Evolutionary conservation across 1,284 basidiomycete genomes (phyloP).

Genomic region (Phellinidium pouzarii): DNA sequence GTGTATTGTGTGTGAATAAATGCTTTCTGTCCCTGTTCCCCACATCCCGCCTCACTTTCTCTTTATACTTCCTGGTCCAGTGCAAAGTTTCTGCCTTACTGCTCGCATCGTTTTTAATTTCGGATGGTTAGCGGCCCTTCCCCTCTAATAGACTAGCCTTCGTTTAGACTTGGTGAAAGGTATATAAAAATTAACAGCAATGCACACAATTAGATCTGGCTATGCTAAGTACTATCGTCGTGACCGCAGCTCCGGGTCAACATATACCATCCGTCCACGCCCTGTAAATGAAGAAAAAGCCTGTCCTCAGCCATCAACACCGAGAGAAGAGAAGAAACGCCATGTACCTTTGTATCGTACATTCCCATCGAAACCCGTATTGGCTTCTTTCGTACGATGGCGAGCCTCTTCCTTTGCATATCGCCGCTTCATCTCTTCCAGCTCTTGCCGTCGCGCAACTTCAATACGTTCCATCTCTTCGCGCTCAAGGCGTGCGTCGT

Average conservation of each 20-base stretch:
- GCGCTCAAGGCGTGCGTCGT: conserved; percentile 62
- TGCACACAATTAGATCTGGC: too few species aligned
- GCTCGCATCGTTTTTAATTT: not conserved
- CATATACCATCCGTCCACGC: conserved; percentile 60
- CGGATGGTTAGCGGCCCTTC: not conserved
- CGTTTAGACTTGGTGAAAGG: not conserved
- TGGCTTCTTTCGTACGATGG: conserved; percentile 27
- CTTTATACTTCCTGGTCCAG: not conserved
- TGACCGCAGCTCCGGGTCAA: conserved; percentile 47
- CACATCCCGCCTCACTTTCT: not conserved
- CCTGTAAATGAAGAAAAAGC: conserved; percentile 29
- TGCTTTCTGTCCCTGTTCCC: not conserved
- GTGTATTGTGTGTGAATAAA: not conserved
- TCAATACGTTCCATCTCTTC: conserved; percentile 61
- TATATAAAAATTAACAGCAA: not conserved
- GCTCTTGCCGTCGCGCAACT: conserved; percentile 37
- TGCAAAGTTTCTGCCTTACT: not conserved
- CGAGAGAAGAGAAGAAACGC: too few species aligned
- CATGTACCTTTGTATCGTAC: conserved; percentile 56
- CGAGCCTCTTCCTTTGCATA: conserved; percentile 30
- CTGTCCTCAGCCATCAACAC: too few species aligned
- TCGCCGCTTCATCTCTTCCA: conserved; percentile 42
- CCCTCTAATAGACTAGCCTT: not conserved
- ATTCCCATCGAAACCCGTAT: conserved; percentile 27
- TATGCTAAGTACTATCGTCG: not conserved